Conservation (phyloP, 1,284 basidiomycete species). For the Ceratobasidium sp. region DNA sequence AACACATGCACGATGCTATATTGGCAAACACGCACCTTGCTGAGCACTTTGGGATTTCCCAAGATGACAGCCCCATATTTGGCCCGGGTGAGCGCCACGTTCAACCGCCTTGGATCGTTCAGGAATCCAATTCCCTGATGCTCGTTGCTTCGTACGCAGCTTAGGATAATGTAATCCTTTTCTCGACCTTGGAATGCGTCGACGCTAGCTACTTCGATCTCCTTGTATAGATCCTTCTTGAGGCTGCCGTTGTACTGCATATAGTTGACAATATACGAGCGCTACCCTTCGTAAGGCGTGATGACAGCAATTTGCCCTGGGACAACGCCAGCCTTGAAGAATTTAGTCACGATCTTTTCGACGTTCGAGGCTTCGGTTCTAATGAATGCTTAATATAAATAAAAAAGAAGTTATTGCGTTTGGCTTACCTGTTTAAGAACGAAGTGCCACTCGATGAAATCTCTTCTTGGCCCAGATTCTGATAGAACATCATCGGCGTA, state of each 20-base stretch:
- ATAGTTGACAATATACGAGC: conserved; percentile 98
- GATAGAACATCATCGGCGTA: conserved; percentile 99
- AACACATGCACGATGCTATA: conserved; percentile 83
- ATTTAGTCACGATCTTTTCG: conserved; percentile 99
- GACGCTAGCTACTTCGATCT: conserved; percentile 98
- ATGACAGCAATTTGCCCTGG: conserved; percentile 98
- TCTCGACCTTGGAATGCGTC: conserved; percentile 99
- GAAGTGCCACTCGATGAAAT: conserved; percentile 98
- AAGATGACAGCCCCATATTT: conserved; percentile 98
- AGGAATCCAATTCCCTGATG: conserved; percentile 99
- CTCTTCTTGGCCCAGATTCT: conserved; percentile 98
- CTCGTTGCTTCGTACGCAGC: conserved; percentile 99
- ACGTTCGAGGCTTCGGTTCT: conserved; percentile 99
- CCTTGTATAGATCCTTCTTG: conserved; percentile 99
- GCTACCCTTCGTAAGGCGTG: conserved; percentile 98
- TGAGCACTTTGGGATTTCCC: conserved; percentile 97
- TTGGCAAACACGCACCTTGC: conserved; percentile 78
- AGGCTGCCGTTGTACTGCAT: conserved; percentile 99
- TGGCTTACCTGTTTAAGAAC: conserved; percentile 86
- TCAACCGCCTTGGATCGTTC: conserved; percentile 95
- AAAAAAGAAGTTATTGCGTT: background rate
- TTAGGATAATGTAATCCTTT: conserved; percentile 99
- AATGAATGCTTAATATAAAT: conserved; percentile 45
- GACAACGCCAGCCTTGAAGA: conserved; percentile 98
- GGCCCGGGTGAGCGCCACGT: conserved; percentile 96